These are phyloP conservation scores for Backusella liffmaniae DNA, from an alignment of 192 early-diverging fungal genomes.

Conservation along the genomic window DNA sequence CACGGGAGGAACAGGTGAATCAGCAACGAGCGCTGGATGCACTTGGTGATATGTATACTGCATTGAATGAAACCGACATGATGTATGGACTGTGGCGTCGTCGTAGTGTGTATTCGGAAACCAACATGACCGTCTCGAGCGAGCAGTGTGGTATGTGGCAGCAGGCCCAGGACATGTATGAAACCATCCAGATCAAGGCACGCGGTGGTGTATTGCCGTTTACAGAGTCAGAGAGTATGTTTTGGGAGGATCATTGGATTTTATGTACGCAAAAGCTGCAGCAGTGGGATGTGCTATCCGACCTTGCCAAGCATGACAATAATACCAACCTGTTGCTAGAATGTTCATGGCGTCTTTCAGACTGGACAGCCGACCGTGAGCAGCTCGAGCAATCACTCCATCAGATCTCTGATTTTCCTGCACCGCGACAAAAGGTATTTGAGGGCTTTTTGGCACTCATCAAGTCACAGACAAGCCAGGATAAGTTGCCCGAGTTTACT, in stretches of 20 bases:
- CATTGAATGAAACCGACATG: constrained; percentile 88
- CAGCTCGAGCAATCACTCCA: constrained; percentile 65
- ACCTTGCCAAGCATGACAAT: constrained; percentile 88
- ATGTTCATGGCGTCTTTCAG: constrained; percentile 91
- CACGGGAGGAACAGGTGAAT: constrained; percentile 84
- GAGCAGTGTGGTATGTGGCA: constrained; percentile 94
- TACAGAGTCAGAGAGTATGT: constrained; percentile 89
- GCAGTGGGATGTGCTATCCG: constrained; percentile 96
- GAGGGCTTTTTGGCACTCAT: constrained; percentile 83
- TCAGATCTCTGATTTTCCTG: constrained; percentile 56
- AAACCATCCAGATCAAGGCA: constrained; percentile 90
- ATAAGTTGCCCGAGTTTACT: constrained; percentile 65
- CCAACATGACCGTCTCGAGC: constrained; percentile 90
- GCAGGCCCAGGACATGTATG: constrained; percentile 88
- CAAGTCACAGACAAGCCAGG: constrained; percentile 56
- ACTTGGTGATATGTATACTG: constrained; percentile 80
- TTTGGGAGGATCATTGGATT: constrained; percentile 99
- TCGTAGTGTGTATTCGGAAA: constrained; percentile 86
- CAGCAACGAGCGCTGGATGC: constrained; percentile 90
- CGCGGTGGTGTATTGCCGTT: constrained; percentile 81
- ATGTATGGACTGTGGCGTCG: constrained; percentile 91
- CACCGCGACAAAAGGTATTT: constrained; percentile 81
- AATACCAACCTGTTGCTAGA: constrained; percentile 88
- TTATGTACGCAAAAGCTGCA: constrained; percentile 87
- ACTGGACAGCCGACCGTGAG: constrained; percentile 87